A percentile compares a stretch with the other conserved stretches of the same genome.
Evolutionary conservation across 768 basidiomycete species (phyloP).

Genomic region (Piloderma croceum): DNA sequence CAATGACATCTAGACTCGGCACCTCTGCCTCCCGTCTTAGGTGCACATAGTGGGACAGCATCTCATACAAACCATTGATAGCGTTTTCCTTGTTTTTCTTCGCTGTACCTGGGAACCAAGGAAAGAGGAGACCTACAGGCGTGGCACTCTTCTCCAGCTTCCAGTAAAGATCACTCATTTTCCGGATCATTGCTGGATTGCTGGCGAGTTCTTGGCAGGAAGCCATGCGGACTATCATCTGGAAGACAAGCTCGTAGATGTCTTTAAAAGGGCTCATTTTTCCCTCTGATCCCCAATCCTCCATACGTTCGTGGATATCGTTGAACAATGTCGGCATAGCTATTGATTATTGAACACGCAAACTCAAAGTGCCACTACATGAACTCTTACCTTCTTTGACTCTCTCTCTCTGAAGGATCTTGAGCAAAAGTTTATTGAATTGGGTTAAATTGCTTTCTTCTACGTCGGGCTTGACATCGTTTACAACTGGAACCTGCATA

Average conservation of each 20-base stretch:
- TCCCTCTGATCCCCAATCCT: conserved; percentile 60
- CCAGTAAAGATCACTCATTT: conserved; percentile 62
- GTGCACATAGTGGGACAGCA: conserved; percentile 52
- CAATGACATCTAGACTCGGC: conserved; percentile 59
- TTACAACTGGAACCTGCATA: conserved; percentile 42
- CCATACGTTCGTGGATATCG: no score
- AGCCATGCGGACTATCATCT: conserved; percentile 63
- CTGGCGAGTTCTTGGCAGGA: conserved; percentile 67
- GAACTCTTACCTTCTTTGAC: no score
- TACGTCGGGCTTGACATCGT: no score
- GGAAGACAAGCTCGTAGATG: conserved; percentile 70
- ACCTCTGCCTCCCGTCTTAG: conserved; percentile 53
- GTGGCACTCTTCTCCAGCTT: conserved; percentile 66
- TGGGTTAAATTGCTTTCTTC: no score
- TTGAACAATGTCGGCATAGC: no score
- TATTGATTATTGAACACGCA: no score
- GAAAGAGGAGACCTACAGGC: conserved; percentile 64
- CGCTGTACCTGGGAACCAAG: conserved; percentile 71
- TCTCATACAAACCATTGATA: conserved; percentile 72
- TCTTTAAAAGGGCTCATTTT: conserved; percentile 67
- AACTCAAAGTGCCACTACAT: no score
- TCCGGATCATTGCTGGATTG: conserved; percentile 53
- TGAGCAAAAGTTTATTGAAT: no score
- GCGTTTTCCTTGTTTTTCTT: conserved; percentile 67
- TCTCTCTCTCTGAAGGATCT: no score